Evolutionary conservation across 177 flowering plant species (phyloP), one percentile per base, ranked within the genome.

Genomic region (Vitis hybrid): DNA sequence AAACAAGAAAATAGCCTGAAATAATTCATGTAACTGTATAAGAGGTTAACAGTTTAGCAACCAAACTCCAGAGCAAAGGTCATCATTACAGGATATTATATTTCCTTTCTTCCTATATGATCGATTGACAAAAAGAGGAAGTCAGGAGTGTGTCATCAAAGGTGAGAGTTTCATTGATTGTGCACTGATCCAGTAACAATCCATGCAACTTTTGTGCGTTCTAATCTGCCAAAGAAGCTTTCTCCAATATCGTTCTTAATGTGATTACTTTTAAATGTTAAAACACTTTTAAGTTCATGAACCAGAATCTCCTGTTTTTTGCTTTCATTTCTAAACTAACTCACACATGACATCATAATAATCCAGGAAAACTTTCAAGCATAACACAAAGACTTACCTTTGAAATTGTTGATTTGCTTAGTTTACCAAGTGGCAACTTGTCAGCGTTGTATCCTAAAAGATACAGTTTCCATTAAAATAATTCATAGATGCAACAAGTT

Each of bases 371-470:
- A 50, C 12, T 22, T 53, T n/a, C 26, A 15, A 50, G 50, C 26
- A 64, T 57, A 61, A 65, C 48, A 16, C 15, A 68, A 52, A 63
- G 3, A 13, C 70, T 71, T 72, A 86, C 98, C 98, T 90, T 92
- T 70, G 83, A 76, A 78, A 94, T 92, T 70, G 97, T 92, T 66
- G 93, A 78, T 75, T 89, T 89, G 88, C 98, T 94, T 62, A 94
- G 86, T 80, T 92, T 94, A 14, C 98, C 98, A 73, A 94, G 90
- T 9, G 98, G 98, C 83, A 94, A 69, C 72, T 90, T 94, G 66
- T 94, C 90, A 75, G 97, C 98, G 82, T 92, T 90, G 78, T 94
- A 94, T 62, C 98, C 98, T 94, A 48, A 14, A 69, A 66, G 13
- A 69, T 15, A 60, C 14, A 71, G 60, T 39, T 39, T 39, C 45